Evolutionary conservation across 1,284 basidiomycete species (phyloP).

Genomic region (Cystobasidiaceae sp.): DNA sequence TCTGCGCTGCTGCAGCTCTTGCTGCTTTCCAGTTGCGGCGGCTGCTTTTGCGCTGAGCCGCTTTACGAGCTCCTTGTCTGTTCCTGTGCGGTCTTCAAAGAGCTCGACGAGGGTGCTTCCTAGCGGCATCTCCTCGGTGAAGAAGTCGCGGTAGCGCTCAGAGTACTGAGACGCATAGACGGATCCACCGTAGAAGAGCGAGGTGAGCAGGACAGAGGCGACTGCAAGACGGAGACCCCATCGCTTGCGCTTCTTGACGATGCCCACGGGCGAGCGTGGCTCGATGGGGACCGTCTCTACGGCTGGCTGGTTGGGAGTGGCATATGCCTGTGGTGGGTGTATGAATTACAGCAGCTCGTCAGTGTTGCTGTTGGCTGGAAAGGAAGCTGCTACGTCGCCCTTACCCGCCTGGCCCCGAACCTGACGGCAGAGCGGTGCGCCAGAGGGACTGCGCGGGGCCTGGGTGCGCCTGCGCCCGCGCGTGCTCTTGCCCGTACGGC

Average conservation of each 20-base stretch:
- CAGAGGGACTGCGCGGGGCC: background rate
- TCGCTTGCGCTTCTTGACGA: constrained; percentile 16
- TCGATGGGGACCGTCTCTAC: constrained; percentile 8
- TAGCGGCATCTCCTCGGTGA: constrained; percentile 67
- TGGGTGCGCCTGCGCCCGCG: background rate
- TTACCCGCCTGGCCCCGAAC: constrained; percentile 18
- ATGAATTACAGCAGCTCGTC: background rate
- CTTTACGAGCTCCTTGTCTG: constrained; percentile 49
- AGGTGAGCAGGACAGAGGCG: constrained; percentile 47
- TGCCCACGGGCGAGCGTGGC: constrained; percentile 15
- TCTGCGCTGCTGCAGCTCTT: constrained; percentile 50
- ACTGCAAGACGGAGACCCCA: constrained; percentile 45
- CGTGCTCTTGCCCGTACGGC: constrained; percentile 6
- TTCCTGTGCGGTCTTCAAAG: constrained; percentile 67
- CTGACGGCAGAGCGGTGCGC: background rate
- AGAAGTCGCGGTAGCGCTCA: constrained; percentile 70
- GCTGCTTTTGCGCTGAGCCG: constrained; percentile 42
- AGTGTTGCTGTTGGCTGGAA: background rate
- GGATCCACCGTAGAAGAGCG: constrained; percentile 67
- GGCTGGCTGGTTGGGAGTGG: background rate
- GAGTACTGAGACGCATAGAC: constrained; percentile 67
- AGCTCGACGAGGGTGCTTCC: constrained; percentile 72
- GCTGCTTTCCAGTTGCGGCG: constrained; percentile 37
- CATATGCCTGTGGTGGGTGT: background rate
- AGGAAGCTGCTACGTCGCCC: background rate